Evolutionary conservation across 768 basidiomycete species (phyloP).

Genomic region (Xanthoconium stramineum): DNA sequence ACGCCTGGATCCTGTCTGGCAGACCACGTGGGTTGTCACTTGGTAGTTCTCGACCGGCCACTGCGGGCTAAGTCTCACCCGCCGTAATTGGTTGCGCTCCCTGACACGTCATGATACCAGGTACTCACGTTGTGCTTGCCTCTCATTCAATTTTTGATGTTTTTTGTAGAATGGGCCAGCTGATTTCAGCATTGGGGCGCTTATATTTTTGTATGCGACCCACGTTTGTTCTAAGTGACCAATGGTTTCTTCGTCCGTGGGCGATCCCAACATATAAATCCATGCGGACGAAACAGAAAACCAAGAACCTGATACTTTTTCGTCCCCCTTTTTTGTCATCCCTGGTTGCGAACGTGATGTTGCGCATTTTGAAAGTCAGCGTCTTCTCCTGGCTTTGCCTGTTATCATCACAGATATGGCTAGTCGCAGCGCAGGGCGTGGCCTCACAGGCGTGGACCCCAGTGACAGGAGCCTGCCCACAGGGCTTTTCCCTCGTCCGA

Average conservation of each 20-base stretch:
- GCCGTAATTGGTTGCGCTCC: background rate
- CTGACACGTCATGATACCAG: background rate
- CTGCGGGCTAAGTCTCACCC: no score
- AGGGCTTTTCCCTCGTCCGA: conserved; percentile 27
- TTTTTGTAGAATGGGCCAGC: background rate
- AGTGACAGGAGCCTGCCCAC: conserved; percentile 14
- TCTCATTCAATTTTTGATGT: no score
- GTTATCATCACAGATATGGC: background rate
- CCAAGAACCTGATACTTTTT: no score
- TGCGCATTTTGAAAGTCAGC: no score
- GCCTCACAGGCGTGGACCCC: conserved; percentile 28
- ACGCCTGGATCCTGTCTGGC: background rate
- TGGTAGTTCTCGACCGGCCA: background rate
- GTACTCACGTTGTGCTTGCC: background rate
- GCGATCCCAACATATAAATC: background rate
- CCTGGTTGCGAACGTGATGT: no score
- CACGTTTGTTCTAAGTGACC: background rate
- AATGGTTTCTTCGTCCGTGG: no score
- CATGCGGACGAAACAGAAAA: no score
- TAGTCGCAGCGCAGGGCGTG: conserved; percentile 16
- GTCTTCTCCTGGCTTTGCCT: no score
- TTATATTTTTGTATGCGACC: background rate
- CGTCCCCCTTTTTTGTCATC: no score
- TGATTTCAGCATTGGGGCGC: background rate
- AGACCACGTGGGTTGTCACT: background rate